Conservation (phyloP, 768 basidiomycete genomes). For the Macrolepiota fuliginosa region DNA sequence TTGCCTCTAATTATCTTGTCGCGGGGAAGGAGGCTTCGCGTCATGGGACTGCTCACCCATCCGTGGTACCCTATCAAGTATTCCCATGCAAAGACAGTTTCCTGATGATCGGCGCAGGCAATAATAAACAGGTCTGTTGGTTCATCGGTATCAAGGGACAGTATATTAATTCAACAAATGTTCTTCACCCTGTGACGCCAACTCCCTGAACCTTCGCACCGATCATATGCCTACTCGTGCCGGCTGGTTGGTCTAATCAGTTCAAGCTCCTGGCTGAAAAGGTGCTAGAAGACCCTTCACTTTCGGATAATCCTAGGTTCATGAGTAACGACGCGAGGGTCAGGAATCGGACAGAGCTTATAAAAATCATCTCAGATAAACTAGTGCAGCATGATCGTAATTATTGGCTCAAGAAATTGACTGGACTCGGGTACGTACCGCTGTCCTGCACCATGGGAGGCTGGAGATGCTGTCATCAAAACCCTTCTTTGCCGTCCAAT, state of each 20-base stretch:
- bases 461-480: not conserved
- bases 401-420: conserved; percentile 74
- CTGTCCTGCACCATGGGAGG: not conserved
- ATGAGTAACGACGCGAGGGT: conserved; percentile 76
- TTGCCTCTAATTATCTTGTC: conserved; percentile 91
- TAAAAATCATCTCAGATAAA: conserved; percentile 61
- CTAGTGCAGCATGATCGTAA: conserved; percentile 58
- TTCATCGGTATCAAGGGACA: not conserved
- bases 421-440: conserved; percentile 70
- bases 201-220: not conserved
- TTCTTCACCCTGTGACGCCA: not conserved
- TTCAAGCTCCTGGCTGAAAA: conserved; percentile 66
- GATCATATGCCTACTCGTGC: conserved; percentile 4
- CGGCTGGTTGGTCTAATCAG: conserved; percentile 32
- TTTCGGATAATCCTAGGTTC: conserved; percentile 63
- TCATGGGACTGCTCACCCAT: conserved; percentile 92
- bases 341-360: conserved; percentile 65
- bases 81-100: conserved; percentile 87
- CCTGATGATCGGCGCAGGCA: conserved; percentile 93
- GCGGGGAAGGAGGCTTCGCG: conserved; percentile 78
- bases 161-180: not conserved
- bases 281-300: conserved; percentile 59
- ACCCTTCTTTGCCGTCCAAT: not conserved
- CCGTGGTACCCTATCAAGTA: conserved; percentile 91
- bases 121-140: conserved; percentile 70